Conservation (phyloP, 1,139 yeast species). For the Hyphopichia fennica region DNA sequence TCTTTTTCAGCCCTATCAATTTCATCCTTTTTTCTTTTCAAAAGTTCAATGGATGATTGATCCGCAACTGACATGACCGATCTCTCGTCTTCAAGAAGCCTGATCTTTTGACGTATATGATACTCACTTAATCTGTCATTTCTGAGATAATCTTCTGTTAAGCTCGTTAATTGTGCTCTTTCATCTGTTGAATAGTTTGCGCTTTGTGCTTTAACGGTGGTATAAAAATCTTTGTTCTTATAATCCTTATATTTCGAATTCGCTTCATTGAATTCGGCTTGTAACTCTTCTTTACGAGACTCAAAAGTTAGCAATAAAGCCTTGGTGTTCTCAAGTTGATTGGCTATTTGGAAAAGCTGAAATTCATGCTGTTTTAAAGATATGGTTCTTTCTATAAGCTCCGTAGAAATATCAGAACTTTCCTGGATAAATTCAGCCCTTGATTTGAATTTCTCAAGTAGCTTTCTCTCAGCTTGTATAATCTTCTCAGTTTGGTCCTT, state of each 20-base stretch:
- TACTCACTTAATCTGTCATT: conserved; percentile 43
- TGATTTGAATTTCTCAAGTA: conserved; percentile 23
- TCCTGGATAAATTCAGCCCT: conserved; percentile 16
- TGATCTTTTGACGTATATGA: conserved; percentile 29
- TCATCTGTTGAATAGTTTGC: conserved; percentile 42
- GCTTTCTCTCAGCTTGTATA: conserved; percentile 18
- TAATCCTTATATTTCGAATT: conserved; percentile 41
- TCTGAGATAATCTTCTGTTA: conserved; percentile 46
- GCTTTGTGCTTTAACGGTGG: conserved; percentile 40
- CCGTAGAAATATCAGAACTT: conserved; percentile 15
- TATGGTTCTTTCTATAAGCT: conserved; percentile 23
- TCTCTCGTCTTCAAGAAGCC: conserved; percentile 38
- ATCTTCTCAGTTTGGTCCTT: conserved; percentile 32
- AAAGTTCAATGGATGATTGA: conserved; percentile 33
- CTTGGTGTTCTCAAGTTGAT: conserved; percentile 32
- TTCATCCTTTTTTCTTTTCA: conserved; percentile 30
- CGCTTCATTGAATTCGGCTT: conserved; percentile 37
- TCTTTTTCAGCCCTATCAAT: conserved; percentile 27
- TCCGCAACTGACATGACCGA: conserved; percentile 41
- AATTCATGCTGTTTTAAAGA: conserved; percentile 21
- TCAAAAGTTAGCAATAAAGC: conserved; percentile 36
- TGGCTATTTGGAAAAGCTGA: conserved; percentile 29
- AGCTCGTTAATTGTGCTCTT: conserved; percentile 37
- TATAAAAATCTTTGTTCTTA: conserved; percentile 46
- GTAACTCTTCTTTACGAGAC: conserved; percentile 25